A percentile compares a stretch with the other conserved stretches of the same genome.
Evolutionary conservation across 805 yeast species (phyloP).

Genomic region (Saccharomyces paradoxus): DNA sequence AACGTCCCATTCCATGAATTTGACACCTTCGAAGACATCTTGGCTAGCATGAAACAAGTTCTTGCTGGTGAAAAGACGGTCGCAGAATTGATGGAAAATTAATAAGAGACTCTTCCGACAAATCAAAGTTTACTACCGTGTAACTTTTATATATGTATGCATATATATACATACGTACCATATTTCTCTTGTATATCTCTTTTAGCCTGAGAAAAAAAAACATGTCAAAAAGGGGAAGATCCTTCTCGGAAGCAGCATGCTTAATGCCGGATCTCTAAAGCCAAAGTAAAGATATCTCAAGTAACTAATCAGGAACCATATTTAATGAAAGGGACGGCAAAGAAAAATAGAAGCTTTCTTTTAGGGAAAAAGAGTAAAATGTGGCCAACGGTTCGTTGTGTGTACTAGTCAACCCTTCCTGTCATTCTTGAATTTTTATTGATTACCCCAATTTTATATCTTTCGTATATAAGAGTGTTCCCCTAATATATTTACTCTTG

Average conservation of each 20-base stretch:
- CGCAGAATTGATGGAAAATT: slow-evolving; percentile 27
- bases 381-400: not conserved
- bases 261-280: not conserved
- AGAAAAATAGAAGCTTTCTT: not conserved
- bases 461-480: not conserved
- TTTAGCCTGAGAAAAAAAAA: not conserved
- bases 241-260: not conserved
- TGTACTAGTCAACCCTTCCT: not conserved
- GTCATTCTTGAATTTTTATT: not conserved
- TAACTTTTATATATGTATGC: not conserved
- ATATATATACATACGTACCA: not conserved
- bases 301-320: not conserved
- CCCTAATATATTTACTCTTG: not conserved
- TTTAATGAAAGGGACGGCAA: not conserved
- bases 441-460: not conserved
- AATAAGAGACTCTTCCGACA: not conserved
- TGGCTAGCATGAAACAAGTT: slow-evolving; percentile 49
- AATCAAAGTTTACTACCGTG: not conserved
- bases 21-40: slow-evolving; percentile 66
- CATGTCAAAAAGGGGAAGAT: not conserved
- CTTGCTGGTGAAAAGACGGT: slow-evolving; percentile 32
- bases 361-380: not conserved
- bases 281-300: not conserved
- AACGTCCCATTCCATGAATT: slow-evolving; percentile 80
- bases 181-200: not conserved